A percentile compares a stretch with the other conserved stretches of the same genome.
Conservation (phyloP, 2,329 filamentous ascomycete species). For the Corynespora cassiicola region DNA sequence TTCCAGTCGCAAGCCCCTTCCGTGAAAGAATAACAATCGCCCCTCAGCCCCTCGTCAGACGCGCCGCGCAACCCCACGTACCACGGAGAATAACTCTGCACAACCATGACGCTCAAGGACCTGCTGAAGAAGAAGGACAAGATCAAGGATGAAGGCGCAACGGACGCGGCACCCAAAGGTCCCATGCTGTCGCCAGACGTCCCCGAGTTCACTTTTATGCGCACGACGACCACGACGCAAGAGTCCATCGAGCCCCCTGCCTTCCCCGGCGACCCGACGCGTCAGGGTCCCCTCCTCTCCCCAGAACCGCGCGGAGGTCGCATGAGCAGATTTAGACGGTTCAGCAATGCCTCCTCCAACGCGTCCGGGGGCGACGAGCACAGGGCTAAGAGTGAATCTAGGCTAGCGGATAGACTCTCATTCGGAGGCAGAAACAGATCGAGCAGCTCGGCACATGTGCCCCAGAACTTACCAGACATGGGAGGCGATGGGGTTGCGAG, state of each 20-base stretch:
- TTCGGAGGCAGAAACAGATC: slow-evolving; percentile 62
- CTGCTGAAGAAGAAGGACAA: slow-evolving; percentile 68
- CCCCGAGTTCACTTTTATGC: slow-evolving; percentile 80
- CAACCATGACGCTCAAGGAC: slow-evolving; percentile 65
- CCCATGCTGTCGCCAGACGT: slow-evolving; percentile 37
- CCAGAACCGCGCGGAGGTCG: slow-evolving; percentile 32
- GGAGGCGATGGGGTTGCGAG: slow-evolving; percentile 51
- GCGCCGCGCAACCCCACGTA: slow-evolving; percentile 13
- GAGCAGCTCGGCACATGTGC: slow-evolving; percentile 75
- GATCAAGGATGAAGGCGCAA: slow-evolving; percentile 49
- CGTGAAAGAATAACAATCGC: slow-evolving; percentile 9
- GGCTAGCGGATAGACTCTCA: slow-evolving; percentile 75
- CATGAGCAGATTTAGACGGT: slow-evolving; percentile 40
- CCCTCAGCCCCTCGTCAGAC: slow-evolving; percentile 2
- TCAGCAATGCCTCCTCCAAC: slow-evolving; percentile 38
- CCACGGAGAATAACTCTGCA: slow-evolving; percentile 9
- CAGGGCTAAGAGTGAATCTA: slow-evolving; percentile 35
- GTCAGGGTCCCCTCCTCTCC: slow-evolving; percentile 34
- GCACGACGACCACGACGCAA: slow-evolving; percentile 80
- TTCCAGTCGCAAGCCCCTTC: slow-evolving; percentile 5
- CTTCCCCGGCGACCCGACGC: slow-evolving; percentile 52
- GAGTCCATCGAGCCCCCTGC: slow-evolving; percentile 78
- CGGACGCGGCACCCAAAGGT: slow-evolving; percentile 16
- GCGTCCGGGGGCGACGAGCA: slow-evolving; percentile 18
- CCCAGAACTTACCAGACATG: slow-evolving; percentile 80